A percentile compares a stretch with the other conserved stretches of the same genome.
Evolutionary conservation across 495 filamentous ascomycete genomes (phyloP).

Genomic region (Bathelium albidoporum): DNA sequence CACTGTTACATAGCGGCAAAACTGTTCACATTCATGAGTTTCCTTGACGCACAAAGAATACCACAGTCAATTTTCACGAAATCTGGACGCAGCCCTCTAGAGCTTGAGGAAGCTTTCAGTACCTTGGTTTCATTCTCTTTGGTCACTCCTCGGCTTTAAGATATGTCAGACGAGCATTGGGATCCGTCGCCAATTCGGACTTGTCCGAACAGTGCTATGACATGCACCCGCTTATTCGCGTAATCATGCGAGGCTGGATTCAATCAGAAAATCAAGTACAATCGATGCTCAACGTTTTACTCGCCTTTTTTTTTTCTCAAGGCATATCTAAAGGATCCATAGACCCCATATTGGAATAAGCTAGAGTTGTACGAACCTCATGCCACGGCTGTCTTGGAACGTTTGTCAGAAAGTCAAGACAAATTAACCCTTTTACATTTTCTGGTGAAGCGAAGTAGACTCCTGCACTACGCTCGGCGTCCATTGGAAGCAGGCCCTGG

Average conservation of each 20-base stretch:
- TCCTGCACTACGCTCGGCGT: not conserved
- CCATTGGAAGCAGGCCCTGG: not conserved
- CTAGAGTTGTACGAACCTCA: not conserved
- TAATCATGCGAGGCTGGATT: not conserved
- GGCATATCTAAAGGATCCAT: not conserved
- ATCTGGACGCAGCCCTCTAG: not conserved
- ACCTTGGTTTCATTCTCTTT: not conserved
- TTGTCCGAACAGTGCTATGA: not conserved
- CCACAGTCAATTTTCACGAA: not conserved
- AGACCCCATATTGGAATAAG: not conserved
- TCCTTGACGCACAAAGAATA: not conserved
- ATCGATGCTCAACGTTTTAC: not conserved
- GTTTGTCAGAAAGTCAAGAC: not conserved
- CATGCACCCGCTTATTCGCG: not conserved
- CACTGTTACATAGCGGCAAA: not conserved
- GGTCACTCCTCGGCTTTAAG: not conserved
- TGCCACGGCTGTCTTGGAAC: not conserved
- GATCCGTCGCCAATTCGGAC: not conserved
- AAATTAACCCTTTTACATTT: not conserved
- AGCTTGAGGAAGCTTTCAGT: not conserved
- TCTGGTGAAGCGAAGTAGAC: not conserved
- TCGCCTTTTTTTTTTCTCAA: not conserved
- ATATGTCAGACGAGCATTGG: not conserved
- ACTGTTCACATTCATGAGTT: not conserved
- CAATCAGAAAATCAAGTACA: not conserved